Percentiles rank a stretch among this genome's conserved stretches.
These are phyloP conservation scores for Lyophyllum atratum DNA, from an alignment of 768 basidiomycete species.

Conservation along the genomic window DNA sequence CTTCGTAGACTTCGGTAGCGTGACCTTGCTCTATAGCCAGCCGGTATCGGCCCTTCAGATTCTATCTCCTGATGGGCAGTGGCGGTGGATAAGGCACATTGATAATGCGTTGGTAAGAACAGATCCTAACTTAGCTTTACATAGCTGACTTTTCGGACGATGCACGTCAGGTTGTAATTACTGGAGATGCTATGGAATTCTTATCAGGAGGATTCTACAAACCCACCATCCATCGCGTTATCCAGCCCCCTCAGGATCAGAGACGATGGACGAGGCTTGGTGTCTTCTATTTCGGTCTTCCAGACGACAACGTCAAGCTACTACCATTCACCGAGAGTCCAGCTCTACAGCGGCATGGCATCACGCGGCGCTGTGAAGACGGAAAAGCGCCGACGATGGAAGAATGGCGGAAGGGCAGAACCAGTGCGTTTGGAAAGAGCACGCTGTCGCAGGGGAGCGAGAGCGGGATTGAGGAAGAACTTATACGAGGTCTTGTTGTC, in stretches of 20 bases:
- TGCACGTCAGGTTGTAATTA: constrained; percentile 37
- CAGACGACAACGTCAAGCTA: constrained; percentile 43
- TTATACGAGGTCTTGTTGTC: constrained; percentile 43
- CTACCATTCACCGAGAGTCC: constrained; percentile 40
- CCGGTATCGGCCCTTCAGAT: constrained; percentile 49
- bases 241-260: constrained; percentile 51
- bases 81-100: constrained; percentile 48
- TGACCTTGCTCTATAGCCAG: constrained; percentile 50
- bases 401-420: constrained; percentile 39
- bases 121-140: not conserved
- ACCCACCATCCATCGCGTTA: constrained; percentile 48
- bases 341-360: constrained; percentile 37
- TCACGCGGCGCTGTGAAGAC: constrained; percentile 31
- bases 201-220: constrained; percentile 48
- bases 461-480: constrained; percentile 43
- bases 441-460: constrained; percentile 30
- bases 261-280: constrained; percentile 41
- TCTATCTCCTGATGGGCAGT: constrained; percentile 37
- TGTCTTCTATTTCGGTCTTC: constrained; percentile 45
- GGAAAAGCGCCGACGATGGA: constrained; percentile 41
- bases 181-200: constrained; percentile 49
- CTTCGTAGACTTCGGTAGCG: constrained; percentile 7
- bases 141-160: not conserved
- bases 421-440: constrained; percentile 38
- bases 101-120: constrained; percentile 43